Evolutionary conservation across 2,329 filamentous ascomycete species (phyloP), one percentile per base, ranked within the genome.

Genomic region (Venturia asperata): DNA sequence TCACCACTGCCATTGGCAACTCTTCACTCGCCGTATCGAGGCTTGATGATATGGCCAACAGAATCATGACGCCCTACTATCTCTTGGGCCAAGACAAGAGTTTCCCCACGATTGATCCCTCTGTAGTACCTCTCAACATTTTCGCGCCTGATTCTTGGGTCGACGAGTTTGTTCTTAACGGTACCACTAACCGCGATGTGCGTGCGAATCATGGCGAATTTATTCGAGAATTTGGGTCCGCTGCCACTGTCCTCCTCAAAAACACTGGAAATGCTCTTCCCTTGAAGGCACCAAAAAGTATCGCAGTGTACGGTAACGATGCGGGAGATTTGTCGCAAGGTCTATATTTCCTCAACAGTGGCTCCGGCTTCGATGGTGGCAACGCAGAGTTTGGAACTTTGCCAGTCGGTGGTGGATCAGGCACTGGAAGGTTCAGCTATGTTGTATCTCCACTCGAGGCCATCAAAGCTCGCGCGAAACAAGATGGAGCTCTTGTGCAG

Each of bases 301-400:
- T 84, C 34, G 74, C 73, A 11, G 72, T 76, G 19, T 72, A 97
- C 70, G 93, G 93, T 24, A 87, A 91, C 63, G 93, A 97, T 74
- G 89, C 91, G 17, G 89, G 89, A 0, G 81, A 87, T 19, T 93
- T 90, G 72, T 80, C 83, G 0, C 81, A 81, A 30, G 93, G 93
- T 30, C 61, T 4, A 15, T 63, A 63, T 15, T 63, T 49, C 24
- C 61, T 63, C 2, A 63, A 30, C 24, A n/a, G n/a, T 6, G 45
- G 90, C 37, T 86, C 88, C 41, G 97, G 92, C 72, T 66, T 72
- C 15, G 88, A 95, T 75, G 84, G 89, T 37, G 85, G 75, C 71
- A 87, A 80, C 73, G 80, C 77, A 73, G 82, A 84, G 34, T 63
- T 63, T 52, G 85, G 85, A n/a, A 86, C 84, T 2, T 77, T 90